Conservation (phyloP, 805 yeast genomes). For the Maudiozyma saulgeensis region DNA sequence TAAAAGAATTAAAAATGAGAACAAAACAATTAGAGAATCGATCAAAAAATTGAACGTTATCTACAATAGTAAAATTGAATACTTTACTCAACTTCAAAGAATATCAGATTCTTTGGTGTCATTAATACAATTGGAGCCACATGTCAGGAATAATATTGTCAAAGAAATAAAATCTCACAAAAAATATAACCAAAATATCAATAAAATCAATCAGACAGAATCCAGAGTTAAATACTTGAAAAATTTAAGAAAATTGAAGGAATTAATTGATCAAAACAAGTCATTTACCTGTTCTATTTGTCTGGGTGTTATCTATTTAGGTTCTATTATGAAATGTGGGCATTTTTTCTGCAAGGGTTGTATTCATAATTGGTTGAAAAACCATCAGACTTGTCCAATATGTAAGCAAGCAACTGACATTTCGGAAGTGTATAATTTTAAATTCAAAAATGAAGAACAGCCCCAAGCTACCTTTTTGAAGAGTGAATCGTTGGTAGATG, state of each 20-base stretch:
- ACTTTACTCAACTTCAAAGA: slow-evolving; percentile 75
- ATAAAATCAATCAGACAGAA: slow-evolving; percentile 23
- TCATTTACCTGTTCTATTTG: slow-evolving; percentile 64
- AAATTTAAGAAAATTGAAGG: slow-evolving; percentile 29
- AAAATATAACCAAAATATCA: slow-evolving; percentile 15
- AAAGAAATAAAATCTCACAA: slow-evolving; percentile 17
- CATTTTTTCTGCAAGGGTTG: slow-evolving; percentile 85
- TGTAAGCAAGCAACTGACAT: slow-evolving; percentile 50
- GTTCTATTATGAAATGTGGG: slow-evolving; percentile 83
- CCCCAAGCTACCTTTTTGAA: not conserved
- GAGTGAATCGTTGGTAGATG: not conserved
- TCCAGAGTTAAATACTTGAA: slow-evolving; percentile 42
- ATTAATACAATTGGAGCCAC: slow-evolving; percentile 27
- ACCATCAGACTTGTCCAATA: slow-evolving; percentile 61
- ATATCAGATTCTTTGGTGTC: slow-evolving; percentile 74
- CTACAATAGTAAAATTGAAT: slow-evolving; percentile 72
- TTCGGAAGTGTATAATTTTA: slow-evolving; percentile 59
- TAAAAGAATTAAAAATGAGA: slow-evolving; percentile 16
- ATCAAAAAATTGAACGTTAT: slow-evolving; percentile 48
- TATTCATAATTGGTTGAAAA: slow-evolving; percentile 59
- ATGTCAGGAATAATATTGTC: slow-evolving; percentile 10
- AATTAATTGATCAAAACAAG: slow-evolving; percentile 24
- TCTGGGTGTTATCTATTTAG: slow-evolving; percentile 55
- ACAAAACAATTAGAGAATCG: slow-evolving; percentile 30
- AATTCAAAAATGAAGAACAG: slow-evolving; percentile 30